Evolutionary conservation across 768 basidiomycete species (phyloP).

Genomic region (Pulveroboletus sp.): DNA sequence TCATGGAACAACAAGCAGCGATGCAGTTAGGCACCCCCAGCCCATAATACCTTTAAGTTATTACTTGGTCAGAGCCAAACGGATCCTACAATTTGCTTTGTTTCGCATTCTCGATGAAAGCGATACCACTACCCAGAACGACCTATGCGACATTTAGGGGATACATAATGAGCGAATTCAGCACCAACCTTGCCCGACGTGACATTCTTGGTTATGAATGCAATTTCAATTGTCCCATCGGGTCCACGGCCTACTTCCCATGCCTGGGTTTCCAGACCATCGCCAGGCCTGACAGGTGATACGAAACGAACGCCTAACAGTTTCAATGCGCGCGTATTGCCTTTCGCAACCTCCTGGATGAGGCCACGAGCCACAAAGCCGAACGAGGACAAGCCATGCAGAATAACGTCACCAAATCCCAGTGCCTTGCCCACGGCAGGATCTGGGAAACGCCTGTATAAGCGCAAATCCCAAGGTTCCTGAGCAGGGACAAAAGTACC

Average conservation of each 20-base stretch:
- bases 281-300: slow-evolving; percentile 78
- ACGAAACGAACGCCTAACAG: slow-evolving; percentile 76
- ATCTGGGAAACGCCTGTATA: slow-evolving; percentile 39
- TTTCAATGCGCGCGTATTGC: slow-evolving; percentile 57
- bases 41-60: not conserved
- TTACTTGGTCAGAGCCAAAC: not conserved
- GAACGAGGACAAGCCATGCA: slow-evolving; percentile 79
- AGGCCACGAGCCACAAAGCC: slow-evolving; percentile 80
- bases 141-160: slow-evolving; percentile 27
- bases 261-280: slow-evolving; percentile 68
- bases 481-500: slow-evolving; percentile 35
- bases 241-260: slow-evolving; percentile 75
- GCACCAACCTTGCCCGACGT: slow-evolving; percentile 51
- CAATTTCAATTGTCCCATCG: slow-evolving; percentile 51
- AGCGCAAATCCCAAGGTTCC: not conserved
- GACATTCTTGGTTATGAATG: slow-evolving; percentile 59
- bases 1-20: not conserved
- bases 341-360: slow-evolving; percentile 55
- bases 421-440: slow-evolving; percentile 64
- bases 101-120: slow-evolving; percentile 52
- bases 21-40: not conserved
- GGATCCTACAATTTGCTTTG: slow-evolving; percentile 38
- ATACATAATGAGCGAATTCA: not conserved
- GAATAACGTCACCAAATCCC: slow-evolving; percentile 81
- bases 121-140: slow-evolving; percentile 57